These are phyloP conservation scores for Pestalotiopsis sp. DNA, from an alignment of 2,329 filamentous ascomycete species.

Conservation along the genomic window DNA sequence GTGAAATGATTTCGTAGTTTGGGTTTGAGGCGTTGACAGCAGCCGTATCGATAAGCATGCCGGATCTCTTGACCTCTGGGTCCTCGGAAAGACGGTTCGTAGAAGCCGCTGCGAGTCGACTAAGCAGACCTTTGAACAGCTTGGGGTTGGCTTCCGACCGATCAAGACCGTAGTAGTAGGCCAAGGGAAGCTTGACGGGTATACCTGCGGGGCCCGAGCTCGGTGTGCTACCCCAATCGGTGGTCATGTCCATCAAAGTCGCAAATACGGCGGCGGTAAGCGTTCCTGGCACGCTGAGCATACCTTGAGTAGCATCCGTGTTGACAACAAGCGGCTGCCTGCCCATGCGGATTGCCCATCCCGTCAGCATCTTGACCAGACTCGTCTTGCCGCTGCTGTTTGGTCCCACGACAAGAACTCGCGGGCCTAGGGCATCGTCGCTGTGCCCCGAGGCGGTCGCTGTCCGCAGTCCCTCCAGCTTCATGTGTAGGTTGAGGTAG, in stretches of 20 bases:
- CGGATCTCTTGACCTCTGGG: conserved; percentile 67
- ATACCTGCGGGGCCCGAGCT: conserved; percentile 87
- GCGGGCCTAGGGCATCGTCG: conserved; percentile 59
- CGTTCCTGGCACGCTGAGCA: conserved; percentile 78
- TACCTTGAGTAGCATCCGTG: conserved; percentile 77
- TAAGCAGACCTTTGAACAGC: conserved; percentile 74
- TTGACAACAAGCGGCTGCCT: conserved; percentile 82
- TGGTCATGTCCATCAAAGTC: conserved; percentile 78
- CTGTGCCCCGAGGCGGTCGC: conserved; percentile 48
- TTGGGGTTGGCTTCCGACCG: conserved; percentile 71
- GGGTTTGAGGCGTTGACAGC: conserved; percentile 67
- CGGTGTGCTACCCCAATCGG: conserved; percentile 85
- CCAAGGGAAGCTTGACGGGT: conserved; percentile 88
- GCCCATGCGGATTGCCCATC: conserved; percentile 75
- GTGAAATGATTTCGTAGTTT: conserved; percentile 76
- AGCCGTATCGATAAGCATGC: conserved; percentile 84
- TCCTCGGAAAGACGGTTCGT: conserved; percentile 80
- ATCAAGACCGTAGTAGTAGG: conserved; percentile 82
- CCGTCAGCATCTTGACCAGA: conserved; percentile 73
- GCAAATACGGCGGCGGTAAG: conserved; percentile 86
- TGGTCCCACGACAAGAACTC: conserved; percentile 83
- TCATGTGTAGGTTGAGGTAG: conserved; percentile 85
- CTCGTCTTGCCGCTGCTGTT: conserved; percentile 83
- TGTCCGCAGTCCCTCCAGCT: conserved; percentile 73
- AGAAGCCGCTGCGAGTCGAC: conserved; percentile 76